Evolutionary conservation across 208 protist species (phyloP), one percentile per base, ranked within the genome.

Genomic region (Crithidia fasciculata): DNA sequence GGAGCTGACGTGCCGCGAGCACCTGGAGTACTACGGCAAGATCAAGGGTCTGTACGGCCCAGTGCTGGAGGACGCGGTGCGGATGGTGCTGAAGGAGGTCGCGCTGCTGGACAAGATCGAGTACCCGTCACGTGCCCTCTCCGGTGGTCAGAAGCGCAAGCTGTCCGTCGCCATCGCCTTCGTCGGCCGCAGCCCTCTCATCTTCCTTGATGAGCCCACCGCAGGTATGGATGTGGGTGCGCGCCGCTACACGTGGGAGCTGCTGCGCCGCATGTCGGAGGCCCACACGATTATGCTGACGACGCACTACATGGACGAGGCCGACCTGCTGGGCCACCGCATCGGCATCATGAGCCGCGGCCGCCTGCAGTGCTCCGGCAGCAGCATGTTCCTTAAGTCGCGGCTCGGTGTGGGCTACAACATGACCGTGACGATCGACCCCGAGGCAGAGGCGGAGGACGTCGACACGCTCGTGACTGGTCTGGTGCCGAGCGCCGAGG

Each of bases 291-390:
- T 95, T 47, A 41, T 95, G 15, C 71, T 95, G 45, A 91, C 83
- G 58, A 97, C 96, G 36, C 98, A 99, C 78, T 98, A 89, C 78
- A 99, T 99, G 97, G 98, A 99, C 71, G 98, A 99, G 81, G 98
- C 98, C 2, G 98, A 99, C 40, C 63, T 95, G 28, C 84, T 99
- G 28, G 86, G 89, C 9, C 84, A 98, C 74, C 70, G 83, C n/a
- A 96, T 99, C 58, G 96, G 88, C 0, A 98, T 99, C 56, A 93
- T 99, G 84, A 84, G 80, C 40, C 69, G 76, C 13, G 88, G 88
- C 49, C 45, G 77, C 2, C 43, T 92, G 28, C 70, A 86, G 62
- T 91, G 86, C 74, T 71, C 76, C 13, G 87, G 87, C 62, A 86
- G 72, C 62, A 87, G 69, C 66, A 69, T 87, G 73, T 88, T 89